A percentile compares a stretch with the other conserved stretches of the same genome.
These are phyloP conservation scores for Amphirosellinia nigrospora DNA, from an alignment of 495 filamentous ascomycete genomes.

Conservation along the genomic window DNA sequence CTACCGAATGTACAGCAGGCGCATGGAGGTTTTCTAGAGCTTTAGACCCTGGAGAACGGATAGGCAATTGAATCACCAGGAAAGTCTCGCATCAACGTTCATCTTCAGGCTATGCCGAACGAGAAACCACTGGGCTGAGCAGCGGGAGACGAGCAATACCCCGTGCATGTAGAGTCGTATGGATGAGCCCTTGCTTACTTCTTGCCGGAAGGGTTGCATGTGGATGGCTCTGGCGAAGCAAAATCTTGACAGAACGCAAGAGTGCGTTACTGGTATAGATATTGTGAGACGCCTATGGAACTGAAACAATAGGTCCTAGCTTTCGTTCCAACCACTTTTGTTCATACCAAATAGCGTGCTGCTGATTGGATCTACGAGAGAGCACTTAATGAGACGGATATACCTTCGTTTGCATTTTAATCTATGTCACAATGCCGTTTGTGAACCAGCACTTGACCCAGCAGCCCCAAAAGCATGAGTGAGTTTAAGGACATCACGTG, in stretches of 20 bases:
- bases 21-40: background rate
- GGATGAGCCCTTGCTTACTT: background rate
- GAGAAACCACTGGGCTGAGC: background rate
- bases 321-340: constrained; percentile 14
- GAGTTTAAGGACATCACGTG: background rate
- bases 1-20: constrained; percentile 7
- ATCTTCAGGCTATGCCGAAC: constrained; percentile 4
- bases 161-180: background rate
- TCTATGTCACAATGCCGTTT: background rate
- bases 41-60: background rate
- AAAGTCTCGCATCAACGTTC: constrained; percentile 6
- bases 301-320: constrained; percentile 17
- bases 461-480: background rate
- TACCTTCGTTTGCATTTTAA: background rate
- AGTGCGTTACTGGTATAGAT: constrained; percentile 17
- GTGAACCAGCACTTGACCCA: background rate
- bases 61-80: background rate
- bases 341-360: constrained; percentile 12
- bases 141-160: background rate
- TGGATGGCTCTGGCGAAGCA: background rate
- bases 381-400: constrained; percentile 13
- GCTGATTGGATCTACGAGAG: constrained; percentile 19
- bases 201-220: background rate
- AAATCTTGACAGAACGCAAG: background rate
- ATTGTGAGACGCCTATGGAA: constrained; percentile 3